These are phyloP conservation scores for Euphorbia peplus DNA, from an alignment of 345 rosid genomes.

Conservation along the genomic window DNA sequence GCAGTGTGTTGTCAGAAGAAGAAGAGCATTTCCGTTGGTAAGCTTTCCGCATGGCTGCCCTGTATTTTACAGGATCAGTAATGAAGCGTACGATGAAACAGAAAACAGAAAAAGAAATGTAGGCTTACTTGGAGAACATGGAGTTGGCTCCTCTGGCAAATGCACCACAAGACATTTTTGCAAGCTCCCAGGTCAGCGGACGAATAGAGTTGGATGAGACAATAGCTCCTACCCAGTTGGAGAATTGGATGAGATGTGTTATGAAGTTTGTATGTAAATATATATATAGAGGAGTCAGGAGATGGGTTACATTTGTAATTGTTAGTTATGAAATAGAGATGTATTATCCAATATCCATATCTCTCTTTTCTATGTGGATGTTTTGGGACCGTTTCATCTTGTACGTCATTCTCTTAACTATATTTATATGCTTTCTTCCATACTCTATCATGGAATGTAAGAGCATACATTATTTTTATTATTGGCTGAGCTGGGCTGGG, in stretches of 20 bases:
- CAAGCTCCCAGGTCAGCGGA: too few relatives aligned
- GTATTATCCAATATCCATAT: slow-evolving; percentile 14
- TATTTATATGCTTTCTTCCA: not conserved
- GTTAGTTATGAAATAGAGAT: not conserved
- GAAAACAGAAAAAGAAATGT: not conserved
- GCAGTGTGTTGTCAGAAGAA: not conserved
- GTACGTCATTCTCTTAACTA: not conserved
- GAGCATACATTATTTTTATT: too few relatives aligned
- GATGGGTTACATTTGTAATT: not conserved
- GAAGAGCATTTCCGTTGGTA: slow-evolving; percentile 29
- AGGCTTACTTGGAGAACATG: slow-evolving; percentile 35
- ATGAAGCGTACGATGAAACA: not conserved
- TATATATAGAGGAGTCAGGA: not conserved
- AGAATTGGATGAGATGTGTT: not conserved
- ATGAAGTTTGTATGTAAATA: not conserved
- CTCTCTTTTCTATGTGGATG: slow-evolving; percentile 28
- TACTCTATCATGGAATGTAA: not conserved
- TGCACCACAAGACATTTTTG: slow-evolving; percentile 16
- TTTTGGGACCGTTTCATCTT: slow-evolving; percentile 7
- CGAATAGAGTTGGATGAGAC: too few relatives aligned
- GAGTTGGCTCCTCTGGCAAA: slow-evolving; percentile 38
- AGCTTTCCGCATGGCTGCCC: slow-evolving; percentile 32
- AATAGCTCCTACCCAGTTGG: not conserved
- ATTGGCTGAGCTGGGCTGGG: too few relatives aligned
- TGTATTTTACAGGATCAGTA: not conserved